Evolutionary conservation across 1,284 basidiomycete genomes (phyloP).

Genomic region (Ustilago shanxiensis): DNA sequence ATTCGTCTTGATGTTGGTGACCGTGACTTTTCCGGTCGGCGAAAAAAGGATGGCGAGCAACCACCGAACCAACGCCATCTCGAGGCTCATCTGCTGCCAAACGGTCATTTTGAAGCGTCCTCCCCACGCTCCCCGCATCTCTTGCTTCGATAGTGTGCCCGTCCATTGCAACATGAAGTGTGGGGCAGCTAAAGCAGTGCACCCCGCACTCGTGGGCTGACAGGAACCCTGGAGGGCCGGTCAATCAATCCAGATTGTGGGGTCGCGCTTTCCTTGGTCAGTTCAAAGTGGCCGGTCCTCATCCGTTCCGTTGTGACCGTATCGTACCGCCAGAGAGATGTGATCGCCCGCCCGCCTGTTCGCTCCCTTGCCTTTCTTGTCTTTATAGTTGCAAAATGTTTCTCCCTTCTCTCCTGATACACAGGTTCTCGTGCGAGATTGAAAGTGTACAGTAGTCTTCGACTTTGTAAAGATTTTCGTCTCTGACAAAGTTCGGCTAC

Average conservation of each 20-base stretch:
- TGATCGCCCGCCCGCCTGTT: conserved; percentile 1
- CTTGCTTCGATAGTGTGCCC: neutral
- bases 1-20: neutral
- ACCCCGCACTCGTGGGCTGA: conserved; percentile 26
- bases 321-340: neutral
- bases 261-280: conserved; percentile 19
- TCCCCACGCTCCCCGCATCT: neutral
- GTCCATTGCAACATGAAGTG: neutral
- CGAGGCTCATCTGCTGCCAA: neutral
- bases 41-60: neutral
- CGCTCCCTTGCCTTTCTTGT: neutral
- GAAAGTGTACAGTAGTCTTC: too few species aligned
- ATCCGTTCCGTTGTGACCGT: neutral
- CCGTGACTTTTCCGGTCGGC: conserved; percentile 30
- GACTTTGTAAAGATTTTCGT: conserved; percentile 8
- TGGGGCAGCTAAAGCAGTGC: neutral
- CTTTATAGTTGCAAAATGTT: neutral
- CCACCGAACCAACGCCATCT: conserved; percentile 8
- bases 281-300: conserved; percentile 17
- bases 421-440: conserved; percentile 12
- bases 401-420: neutral
- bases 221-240: conserved; percentile 15
- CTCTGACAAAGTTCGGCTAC: neutral
- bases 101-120: conserved; percentile 4
- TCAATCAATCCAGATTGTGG: conserved; percentile 20